Base-by-base conservation (phyloP, 306 rosid species). In the Inga oerstediana region DNA sequence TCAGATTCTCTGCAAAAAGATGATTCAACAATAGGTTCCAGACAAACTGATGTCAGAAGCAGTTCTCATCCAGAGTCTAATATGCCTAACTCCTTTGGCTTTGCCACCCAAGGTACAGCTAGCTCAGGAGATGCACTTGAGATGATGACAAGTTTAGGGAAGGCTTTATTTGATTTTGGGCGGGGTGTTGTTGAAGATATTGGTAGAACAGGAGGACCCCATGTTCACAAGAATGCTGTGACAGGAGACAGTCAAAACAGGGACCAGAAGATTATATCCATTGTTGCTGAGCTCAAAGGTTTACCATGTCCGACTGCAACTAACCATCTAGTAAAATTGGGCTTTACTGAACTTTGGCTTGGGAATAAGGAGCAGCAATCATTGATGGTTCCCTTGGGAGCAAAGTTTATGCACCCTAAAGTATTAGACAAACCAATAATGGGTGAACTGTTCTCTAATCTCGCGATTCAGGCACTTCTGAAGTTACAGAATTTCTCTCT, bases 111-210 rank as follows among this genome's bases (percentile, higher is more conserved):
- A 69, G 89, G 90, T 72, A 88, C 91, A 82, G 82, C 85, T 72
- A 95, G 98, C 88, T 93, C 99, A 49, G 99, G 96, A 77, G 99
- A 95, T 91, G 99, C 99, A 74, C 88, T 95, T 89, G 99, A 95
- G 89, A 90, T 95, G 99, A 67, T 95, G 89, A 85, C 99, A 82
- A 95, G 97, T 91, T 88, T 95, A 88, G 98, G 99, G 66, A 93
- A 87, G 89, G 99, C 97, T 85, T 87, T 95, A 86, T 79, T 93
- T 83, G 98, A 95, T 89, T 91, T 95, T 87, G 97, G 99, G 48
- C 93, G 98, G n/a, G 98, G 90, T 73, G 98, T 95, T 83, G 98
- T 93, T 79, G 98, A 89, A 85, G 98, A 95, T 80, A 92, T 95
- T 81, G 98, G 99, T 82, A 89, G 94, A 88, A 45, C 88, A 72